phyloP scores from a whole-genome alignment of 73 alveolate genomes.

The Paramecium octaurelia region DNA sequence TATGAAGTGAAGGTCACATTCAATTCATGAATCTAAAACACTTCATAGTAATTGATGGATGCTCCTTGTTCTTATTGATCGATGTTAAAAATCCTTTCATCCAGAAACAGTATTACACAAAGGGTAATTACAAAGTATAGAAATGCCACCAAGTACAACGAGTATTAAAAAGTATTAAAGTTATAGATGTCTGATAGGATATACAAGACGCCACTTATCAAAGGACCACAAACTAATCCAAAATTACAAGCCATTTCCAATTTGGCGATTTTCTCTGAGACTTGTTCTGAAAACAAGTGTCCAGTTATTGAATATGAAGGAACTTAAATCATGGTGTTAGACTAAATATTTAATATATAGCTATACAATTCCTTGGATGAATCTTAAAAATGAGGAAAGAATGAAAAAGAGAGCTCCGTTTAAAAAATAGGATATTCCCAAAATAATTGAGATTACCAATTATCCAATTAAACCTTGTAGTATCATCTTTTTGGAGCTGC shows the following conservation, averaged over 20 bases:
- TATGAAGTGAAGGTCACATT: neutral
- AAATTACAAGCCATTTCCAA: neutral
- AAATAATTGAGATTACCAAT: neutral
- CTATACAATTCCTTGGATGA: neutral
- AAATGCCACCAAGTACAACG: neutral
- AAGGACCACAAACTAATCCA: neutral
- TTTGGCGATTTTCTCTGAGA: neutral
- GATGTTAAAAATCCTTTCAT: neutral
- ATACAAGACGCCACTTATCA: neutral
- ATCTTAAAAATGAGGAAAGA: neutral
- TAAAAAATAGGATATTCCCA: neutral
- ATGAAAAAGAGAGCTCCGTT: neutral
- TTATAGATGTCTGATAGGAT: neutral
- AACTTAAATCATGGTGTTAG: neutral
- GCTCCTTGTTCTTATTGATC: neutral
- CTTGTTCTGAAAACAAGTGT: neutral
- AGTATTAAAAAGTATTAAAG: neutral
- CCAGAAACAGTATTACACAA: neutral
- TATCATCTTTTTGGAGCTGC: neutral
- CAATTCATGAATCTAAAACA: neutral
- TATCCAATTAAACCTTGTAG: neutral
- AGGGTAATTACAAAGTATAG: neutral
- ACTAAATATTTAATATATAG: neutral
- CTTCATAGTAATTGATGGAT: neutral
- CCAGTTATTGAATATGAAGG: neutral